Conservation (phyloP, 768 basidiomycete genomes). For the Leccinum arenicola region DNA sequence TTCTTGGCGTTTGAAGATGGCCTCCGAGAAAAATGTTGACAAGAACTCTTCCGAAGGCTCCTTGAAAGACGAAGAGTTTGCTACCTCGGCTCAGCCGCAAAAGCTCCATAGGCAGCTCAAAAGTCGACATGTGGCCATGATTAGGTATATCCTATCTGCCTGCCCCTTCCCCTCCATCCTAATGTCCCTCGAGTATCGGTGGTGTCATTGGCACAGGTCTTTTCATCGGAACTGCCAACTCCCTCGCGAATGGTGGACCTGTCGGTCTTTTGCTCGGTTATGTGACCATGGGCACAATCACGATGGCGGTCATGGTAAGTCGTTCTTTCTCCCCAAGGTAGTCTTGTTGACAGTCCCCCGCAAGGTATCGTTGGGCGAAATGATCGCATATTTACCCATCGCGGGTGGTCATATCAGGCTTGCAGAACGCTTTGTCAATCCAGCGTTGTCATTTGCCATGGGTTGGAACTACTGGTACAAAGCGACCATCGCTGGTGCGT, state of each 20-base stretch:
- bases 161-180: not conserved
- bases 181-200: slow-evolving; percentile 42
- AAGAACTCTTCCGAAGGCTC: slow-evolving; percentile 17
- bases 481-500: slow-evolving; percentile 22
- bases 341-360: too few relatives aligned
- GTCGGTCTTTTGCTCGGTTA: slow-evolving; percentile 44
- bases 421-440: slow-evolving; percentile 79
- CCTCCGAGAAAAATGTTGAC: slow-evolving; percentile 22
- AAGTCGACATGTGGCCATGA: slow-evolving; percentile 81
- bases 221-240: not conserved
- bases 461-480: slow-evolving; percentile 54
- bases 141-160: slow-evolving; percentile 45
- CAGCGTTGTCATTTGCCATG: slow-evolving; percentile 58
- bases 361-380: slow-evolving; percentile 48
- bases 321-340: not conserved
- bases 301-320: slow-evolving; percentile 33
- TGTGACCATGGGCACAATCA: slow-evolving; percentile 29
- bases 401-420: slow-evolving; percentile 79
- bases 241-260: slow-evolving; percentile 38
- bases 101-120: slow-evolving; percentile 60
- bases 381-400: slow-evolving; percentile 73
- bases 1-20: slow-evolving; percentile 3
- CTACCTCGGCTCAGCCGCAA: not conserved
- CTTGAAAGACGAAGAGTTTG: slow-evolving; percentile 22
- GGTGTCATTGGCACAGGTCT: slow-evolving; percentile 34